Percentiles rank a stretch among this genome's conserved stretches.
phyloP scores from a whole-genome alignment of 2,329 filamentous ascomycete species.

The Ophiognomonia clavigignenti-juglandacearum region DNA sequence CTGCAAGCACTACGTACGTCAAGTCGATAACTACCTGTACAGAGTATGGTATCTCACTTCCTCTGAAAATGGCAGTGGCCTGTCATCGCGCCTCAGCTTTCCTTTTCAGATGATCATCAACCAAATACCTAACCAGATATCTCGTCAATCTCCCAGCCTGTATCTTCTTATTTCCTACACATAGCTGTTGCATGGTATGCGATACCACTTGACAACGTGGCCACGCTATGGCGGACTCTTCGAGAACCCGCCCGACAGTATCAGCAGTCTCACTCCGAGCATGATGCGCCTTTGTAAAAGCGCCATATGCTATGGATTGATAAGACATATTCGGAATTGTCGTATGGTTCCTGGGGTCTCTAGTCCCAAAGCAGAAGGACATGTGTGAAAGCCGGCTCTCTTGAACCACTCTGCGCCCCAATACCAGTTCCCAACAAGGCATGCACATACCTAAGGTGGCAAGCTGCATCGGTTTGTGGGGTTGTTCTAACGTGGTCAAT shows the following conservation, averaged over 20 bases:
- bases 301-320: background rate
- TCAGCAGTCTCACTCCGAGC: background rate
- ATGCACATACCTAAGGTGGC: background rate
- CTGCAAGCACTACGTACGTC: too few species aligned
- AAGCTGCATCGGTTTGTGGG: too few species aligned
- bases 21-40: too few species aligned
- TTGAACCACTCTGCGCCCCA: background rate
- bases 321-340: background rate
- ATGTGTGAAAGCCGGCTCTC: background rate
- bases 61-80: too few species aligned
- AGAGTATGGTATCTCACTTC: too few species aligned
- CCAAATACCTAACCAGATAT: too few species aligned
- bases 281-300: background rate
- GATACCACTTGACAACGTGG: background rate
- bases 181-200: too few species aligned
- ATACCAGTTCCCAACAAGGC: background rate
- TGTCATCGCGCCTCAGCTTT: too few species aligned
- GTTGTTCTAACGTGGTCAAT: too few species aligned
- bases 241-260: background rate
- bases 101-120: too few species aligned
- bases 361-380: background rate
- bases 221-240: background rate
- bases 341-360: background rate
- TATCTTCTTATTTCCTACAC: too few species aligned
- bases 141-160: too few species aligned